phyloP scores from a whole-genome alignment of 2,329 filamentous ascomycete species.

The Colletotrichum karsti region DNA sequence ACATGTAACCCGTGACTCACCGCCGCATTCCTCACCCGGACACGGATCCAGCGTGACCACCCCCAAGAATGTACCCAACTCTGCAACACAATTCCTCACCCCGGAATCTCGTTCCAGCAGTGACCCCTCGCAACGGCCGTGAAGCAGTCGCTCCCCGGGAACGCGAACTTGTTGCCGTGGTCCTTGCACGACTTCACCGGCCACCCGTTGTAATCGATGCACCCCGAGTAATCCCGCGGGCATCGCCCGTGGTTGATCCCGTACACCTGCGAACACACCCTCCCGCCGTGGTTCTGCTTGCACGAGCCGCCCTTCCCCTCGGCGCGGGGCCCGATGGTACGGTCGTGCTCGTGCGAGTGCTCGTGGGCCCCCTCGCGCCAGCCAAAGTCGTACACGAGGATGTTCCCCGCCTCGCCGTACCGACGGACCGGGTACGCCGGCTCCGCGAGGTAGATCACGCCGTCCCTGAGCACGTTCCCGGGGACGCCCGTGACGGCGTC shows the following conservation, averaged over 20 bases:
- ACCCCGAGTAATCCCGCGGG: constrained; percentile 2
- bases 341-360: constrained; percentile 5
- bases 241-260: constrained; percentile 19
- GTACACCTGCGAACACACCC: constrained; percentile 15
- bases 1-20: background rate
- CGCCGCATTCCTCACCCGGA: background rate
- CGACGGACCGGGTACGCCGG: background rate
- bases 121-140: constrained; percentile 20
- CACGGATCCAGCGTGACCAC: background rate
- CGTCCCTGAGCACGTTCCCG: constrained; percentile 20
- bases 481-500: constrained; percentile 19
- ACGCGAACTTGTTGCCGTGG: constrained; percentile 5
- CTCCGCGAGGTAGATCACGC: constrained; percentile 27
- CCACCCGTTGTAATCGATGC: constrained; percentile 18
- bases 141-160: background rate
- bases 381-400: constrained; percentile 29
- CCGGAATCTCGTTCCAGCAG: constrained; percentile 15
- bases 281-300: constrained; percentile 16
- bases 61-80: constrained; percentile 6
- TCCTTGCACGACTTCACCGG: constrained; percentile 2
- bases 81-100: constrained; percentile 5
- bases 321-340: background rate
- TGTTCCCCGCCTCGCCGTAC: constrained; percentile 12
- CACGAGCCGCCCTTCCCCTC: constrained; percentile 13
- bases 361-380: constrained; percentile 16